Conservation (phyloP, 2,329 filamentous ascomycete species). For the Diplodia seriata region DNA sequence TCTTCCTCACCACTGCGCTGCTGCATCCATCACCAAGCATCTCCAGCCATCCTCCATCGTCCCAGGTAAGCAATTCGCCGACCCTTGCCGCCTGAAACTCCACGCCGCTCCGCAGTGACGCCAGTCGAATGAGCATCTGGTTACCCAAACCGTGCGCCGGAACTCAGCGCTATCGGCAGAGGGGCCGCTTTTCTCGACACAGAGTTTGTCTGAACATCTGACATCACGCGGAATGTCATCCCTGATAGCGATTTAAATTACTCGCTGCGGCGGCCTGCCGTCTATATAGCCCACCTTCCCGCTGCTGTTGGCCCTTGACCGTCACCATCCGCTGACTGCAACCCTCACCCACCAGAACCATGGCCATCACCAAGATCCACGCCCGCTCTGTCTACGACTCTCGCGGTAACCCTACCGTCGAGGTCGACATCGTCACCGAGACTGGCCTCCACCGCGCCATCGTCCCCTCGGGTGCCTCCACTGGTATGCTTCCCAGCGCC, state of each 20-base stretch:
- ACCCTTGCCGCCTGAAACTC: slow-evolving; percentile 10
- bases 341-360: slow-evolving; percentile 56
- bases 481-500: slow-evolving; percentile 64
- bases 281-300: slow-evolving; percentile 23
- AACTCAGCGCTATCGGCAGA: slow-evolving; percentile 29
- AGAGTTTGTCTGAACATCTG: slow-evolving; percentile 32
- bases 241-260: slow-evolving; percentile 30
- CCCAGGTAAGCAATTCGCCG: slow-evolving; percentile 27
- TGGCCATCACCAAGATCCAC: slow-evolving; percentile 71
- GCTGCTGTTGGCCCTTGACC: slow-evolving; percentile 2
- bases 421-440: slow-evolving; percentile 96
- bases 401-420: slow-evolving; percentile 96
- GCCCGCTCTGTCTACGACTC: slow-evolving; percentile 93
- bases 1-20: slow-evolving; percentile 13
- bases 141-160: slow-evolving; percentile 32
- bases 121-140: slow-evolving; percentile 31
- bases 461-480: slow-evolving; percentile 95
- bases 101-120: slow-evolving; percentile 20
- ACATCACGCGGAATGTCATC: slow-evolving; percentile 32
- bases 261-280: not conserved
- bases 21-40: slow-evolving; percentile 3
- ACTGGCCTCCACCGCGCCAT: slow-evolving; percentile 97
- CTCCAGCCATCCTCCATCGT: slow-evolving; percentile 4
- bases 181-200: slow-evolving; percentile 32
- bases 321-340: slow-evolving; percentile 22